Conservation (phyloP, 345 rosid species). For the Salix dunnii region DNA sequence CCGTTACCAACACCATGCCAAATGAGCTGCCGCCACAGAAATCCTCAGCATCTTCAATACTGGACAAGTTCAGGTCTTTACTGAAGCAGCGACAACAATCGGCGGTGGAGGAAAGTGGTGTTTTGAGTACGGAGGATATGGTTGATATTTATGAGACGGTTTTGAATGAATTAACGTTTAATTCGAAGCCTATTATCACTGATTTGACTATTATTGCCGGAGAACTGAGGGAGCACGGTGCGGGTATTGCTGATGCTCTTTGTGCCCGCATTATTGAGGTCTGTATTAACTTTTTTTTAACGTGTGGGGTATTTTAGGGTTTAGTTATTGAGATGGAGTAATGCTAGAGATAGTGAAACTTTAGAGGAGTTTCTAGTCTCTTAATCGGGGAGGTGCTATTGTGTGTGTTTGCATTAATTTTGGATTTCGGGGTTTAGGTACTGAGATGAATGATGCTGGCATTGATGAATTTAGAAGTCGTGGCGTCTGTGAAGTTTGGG, state of each 20-base stretch:
- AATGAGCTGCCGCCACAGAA: slow-evolving; percentile 59
- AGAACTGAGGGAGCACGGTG: slow-evolving; percentile 68
- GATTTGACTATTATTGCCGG: slow-evolving; percentile 97
- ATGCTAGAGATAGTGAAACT: not conserved
- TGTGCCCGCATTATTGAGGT: slow-evolving; percentile 92
- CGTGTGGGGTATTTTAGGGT: not conserved
- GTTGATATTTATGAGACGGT: slow-evolving; percentile 67
- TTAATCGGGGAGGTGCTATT: not conserved
- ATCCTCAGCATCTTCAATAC: slow-evolving; percentile 49
- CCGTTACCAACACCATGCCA: slow-evolving; percentile 35
- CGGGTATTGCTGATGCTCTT: slow-evolving; percentile 83
- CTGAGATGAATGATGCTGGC: not conserved
- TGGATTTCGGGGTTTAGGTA: not conserved
- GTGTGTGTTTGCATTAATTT: not conserved
- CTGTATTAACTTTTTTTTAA: slow-evolving; percentile 2
- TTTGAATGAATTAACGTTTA: slow-evolving; percentile 71
- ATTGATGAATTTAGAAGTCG: not conserved
- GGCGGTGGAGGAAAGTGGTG: slow-evolving; percentile 38
- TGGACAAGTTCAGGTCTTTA: slow-evolving; percentile 62
- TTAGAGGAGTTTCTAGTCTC: not conserved
- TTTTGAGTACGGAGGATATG: slow-evolving; percentile 47
- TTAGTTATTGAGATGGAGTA: not conserved
- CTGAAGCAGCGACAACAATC: slow-evolving; percentile 57
- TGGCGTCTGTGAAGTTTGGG: not conserved
- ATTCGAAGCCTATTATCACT: slow-evolving; percentile 94